phyloP scores from a whole-genome alignment of 257 asterid genomes.

The Orobanche coerulescens region DNA sequence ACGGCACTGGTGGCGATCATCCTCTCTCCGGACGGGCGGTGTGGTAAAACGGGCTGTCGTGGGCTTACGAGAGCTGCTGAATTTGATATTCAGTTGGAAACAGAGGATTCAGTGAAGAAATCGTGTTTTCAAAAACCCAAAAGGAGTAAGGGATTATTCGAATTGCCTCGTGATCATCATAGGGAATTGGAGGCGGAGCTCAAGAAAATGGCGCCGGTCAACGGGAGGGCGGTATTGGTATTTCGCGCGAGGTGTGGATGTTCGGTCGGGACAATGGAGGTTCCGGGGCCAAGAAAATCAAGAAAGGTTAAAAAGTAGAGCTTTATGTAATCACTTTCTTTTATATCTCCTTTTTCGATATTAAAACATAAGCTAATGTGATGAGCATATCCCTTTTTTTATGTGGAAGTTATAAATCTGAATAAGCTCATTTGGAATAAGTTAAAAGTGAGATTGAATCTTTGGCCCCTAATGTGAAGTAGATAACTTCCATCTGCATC shows the following conservation, averaged over 20 bases:
- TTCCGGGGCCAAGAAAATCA: constrained; percentile 65
- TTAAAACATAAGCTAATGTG: constrained; percentile 22
- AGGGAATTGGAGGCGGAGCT: constrained; percentile 89
- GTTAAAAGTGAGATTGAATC: too few relatives aligned
- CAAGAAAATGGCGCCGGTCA: constrained; percentile 88
- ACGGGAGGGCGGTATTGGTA: constrained; percentile 84
- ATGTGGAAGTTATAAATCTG: constrained; percentile 24
- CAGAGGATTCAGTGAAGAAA: constrained; percentile 61
- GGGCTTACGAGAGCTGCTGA: constrained; percentile 85
- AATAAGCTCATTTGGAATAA: constrained; percentile 36
- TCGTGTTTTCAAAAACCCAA: constrained; percentile 27
- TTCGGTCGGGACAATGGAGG: constrained; percentile 83
- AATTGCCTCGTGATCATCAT: constrained; percentile 73
- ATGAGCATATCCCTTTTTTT: constrained; percentile 23
- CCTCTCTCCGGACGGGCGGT: constrained; percentile 41
- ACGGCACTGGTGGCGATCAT: constrained; percentile 54
- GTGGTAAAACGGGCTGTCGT: constrained; percentile 69
- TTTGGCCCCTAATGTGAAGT: too few relatives aligned
- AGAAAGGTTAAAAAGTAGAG: constrained; percentile 70
- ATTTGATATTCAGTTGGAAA: constrained; percentile 83
- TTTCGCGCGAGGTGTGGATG: constrained; percentile 93
- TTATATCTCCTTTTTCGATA: constrained; percentile 12
- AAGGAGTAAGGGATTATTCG: constrained; percentile 56
- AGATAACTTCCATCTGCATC: too few relatives aligned
- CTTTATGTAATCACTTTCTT: constrained; percentile 11